phyloP scores from a whole-genome alignment of 2,329 filamentous ascomycete genomes.

The Coniochaeta hoffmannii region DNA sequence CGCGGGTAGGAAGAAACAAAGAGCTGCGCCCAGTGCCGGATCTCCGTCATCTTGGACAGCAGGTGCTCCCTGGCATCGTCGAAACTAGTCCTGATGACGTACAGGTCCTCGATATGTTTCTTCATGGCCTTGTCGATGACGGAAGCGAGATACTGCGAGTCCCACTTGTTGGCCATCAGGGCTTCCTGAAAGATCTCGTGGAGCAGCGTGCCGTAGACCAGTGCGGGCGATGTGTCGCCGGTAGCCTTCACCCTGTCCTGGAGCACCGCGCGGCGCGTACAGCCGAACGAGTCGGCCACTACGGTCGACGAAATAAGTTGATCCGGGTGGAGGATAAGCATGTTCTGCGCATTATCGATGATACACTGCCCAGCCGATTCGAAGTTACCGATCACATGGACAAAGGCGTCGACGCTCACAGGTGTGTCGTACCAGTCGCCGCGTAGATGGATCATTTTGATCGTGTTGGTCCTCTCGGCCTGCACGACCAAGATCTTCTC shows the following conservation, averaged over 20 bases:
- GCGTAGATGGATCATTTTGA: conserved; percentile 66
- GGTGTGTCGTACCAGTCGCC: conserved; percentile 83
- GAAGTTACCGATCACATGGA: conserved; percentile 82
- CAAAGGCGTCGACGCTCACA: conserved; percentile 64
- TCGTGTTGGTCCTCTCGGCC: conserved; percentile 61
- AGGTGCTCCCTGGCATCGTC: conserved; percentile 71
- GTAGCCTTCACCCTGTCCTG: conserved; percentile 94
- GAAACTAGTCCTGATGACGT: conserved; percentile 73
- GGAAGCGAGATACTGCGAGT: conserved; percentile 54
- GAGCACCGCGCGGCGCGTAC: conserved; percentile 81
- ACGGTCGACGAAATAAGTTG: conserved; percentile 93
- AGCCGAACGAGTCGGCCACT: conserved; percentile 92
- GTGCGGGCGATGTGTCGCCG: conserved; percentile 66
- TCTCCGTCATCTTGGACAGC: conserved; percentile 71
- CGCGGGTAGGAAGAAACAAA: conserved; percentile 65
- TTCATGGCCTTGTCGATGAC: conserved; percentile 64
- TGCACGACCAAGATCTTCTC: conserved; percentile 83
- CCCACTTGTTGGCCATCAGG: conserved; percentile 76
- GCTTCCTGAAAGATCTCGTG: conserved; percentile 95
- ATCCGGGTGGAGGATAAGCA: conserved; percentile 89
- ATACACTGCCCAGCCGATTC: conserved; percentile 63
- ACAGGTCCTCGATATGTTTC: conserved; percentile 80
- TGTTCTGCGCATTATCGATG: conserved; percentile 73
- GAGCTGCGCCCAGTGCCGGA: conserved; percentile 74
- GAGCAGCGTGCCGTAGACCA: conserved; percentile 88